A percentile compares a stretch with the other conserved stretches of the same genome.
phyloP scores from a whole-genome alignment of 2,329 filamentous ascomycete genomes.

The Bimuria novae-zelandiae region DNA sequence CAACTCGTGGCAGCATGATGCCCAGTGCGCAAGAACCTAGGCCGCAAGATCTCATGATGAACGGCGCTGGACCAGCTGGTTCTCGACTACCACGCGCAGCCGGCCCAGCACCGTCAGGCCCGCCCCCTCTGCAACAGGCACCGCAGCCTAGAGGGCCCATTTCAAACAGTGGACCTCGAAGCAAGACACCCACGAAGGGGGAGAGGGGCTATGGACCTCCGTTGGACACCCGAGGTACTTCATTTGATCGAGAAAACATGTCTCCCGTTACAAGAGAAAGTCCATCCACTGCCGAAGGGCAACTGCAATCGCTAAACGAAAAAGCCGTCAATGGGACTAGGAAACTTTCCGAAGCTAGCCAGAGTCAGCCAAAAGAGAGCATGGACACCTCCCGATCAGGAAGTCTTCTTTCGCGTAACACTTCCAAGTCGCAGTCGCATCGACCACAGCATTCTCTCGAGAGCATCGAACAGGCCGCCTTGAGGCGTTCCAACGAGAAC shows the following conservation, averaged over 20 bases:
- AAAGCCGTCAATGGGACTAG: slow-evolving; percentile 20
- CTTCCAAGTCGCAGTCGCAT: slow-evolving; percentile 49
- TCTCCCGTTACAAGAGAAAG: slow-evolving; percentile 52
- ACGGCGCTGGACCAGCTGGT: slow-evolving; percentile 42
- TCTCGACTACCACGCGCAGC: slow-evolving; percentile 66
- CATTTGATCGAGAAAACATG: slow-evolving; percentile 53
- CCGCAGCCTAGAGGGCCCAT: slow-evolving; percentile 60
- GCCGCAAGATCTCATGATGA: slow-evolving; percentile 41
- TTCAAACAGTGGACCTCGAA: slow-evolving; percentile 37
- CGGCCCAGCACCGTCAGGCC: slow-evolving; percentile 64
- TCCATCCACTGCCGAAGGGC: slow-evolving; percentile 29
- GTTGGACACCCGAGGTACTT: slow-evolving; percentile 49
- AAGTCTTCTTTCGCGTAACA: slow-evolving; percentile 40
- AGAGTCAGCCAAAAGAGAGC: slow-evolving; percentile 40
- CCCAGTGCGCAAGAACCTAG: slow-evolving; percentile 35
- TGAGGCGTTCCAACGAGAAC: slow-evolving; percentile 38
- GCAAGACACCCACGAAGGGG: slow-evolving; percentile 57
- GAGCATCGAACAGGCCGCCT: slow-evolving; percentile 54
- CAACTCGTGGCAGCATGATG: slow-evolving; percentile 52
- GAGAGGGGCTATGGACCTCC: slow-evolving; percentile 52
- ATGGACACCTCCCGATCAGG: slow-evolving; percentile 42
- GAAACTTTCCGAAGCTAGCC: slow-evolving; percentile 38
- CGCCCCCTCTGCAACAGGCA: slow-evolving; percentile 67
- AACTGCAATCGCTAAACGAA: slow-evolving; percentile 15
- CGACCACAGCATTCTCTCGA: slow-evolving; percentile 69